A percentile compares a stretch with the other conserved stretches of the same genome.
Evolutionary conservation across 306 rosid genomes (phyloP).

Genomic region (Carpinus viminea): DNA sequence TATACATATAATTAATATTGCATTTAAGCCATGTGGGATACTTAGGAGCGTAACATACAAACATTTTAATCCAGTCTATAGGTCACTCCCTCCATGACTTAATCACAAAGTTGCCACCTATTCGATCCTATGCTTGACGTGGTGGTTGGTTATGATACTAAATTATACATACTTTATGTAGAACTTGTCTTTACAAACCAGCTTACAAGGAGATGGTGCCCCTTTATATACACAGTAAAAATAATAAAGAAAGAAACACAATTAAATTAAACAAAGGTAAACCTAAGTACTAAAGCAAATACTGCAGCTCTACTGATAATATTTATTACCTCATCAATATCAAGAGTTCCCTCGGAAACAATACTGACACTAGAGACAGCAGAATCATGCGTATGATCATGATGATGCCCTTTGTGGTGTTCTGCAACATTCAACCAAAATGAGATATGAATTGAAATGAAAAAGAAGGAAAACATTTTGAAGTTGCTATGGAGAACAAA

Average conservation of each 20-base stretch:
- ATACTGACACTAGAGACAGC: conserved; percentile 79
- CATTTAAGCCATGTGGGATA: too few relatives aligned
- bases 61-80: too few relatives aligned
- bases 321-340: conserved; percentile 76
- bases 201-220: too few relatives aligned
- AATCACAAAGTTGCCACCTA: too few relatives aligned
- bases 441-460: conserved; percentile 9
- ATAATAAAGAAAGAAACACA: neutral
- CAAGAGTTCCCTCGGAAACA: conserved; percentile 78
- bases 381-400: conserved; percentile 76
- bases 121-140: too few relatives aligned
- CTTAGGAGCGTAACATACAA: too few relatives aligned
- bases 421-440: conserved; percentile 43
- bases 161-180: too few relatives aligned
- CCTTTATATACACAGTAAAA: neutral
- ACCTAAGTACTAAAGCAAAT: neutral
- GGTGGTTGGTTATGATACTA: too few relatives aligned
- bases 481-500: neutral
- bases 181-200: too few relatives aligned
- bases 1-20: too few relatives aligned
- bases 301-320: neutral
- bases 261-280: neutral
- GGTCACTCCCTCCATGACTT: too few relatives aligned
- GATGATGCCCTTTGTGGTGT: conserved; percentile 54
- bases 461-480: conserved; percentile 1